Evolutionary conservation across 768 basidiomycete genomes (phyloP).

Genomic region (Tephrocybe sp.): DNA sequence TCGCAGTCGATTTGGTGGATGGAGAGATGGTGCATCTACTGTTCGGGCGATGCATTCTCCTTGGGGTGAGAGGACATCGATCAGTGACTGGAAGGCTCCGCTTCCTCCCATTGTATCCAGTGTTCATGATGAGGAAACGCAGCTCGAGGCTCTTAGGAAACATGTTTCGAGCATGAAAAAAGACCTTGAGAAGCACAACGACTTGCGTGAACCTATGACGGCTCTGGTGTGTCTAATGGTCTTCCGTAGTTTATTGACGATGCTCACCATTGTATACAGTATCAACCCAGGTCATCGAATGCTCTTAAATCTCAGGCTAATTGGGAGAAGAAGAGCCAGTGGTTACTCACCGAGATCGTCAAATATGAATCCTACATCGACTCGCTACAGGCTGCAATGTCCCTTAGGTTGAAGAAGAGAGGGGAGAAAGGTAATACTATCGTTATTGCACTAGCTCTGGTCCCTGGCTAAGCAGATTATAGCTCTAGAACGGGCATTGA

Average conservation of each 20-base stretch:
- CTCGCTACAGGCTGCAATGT: constrained; percentile 80
- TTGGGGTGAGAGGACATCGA: constrained; percentile 68
- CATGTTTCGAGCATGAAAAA: constrained; percentile 73
- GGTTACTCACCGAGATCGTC: constrained; percentile 86
- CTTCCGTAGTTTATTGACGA: neutral
- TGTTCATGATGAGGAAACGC: constrained; percentile 87
- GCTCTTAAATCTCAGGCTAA: constrained; percentile 77
- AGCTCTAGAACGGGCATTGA: constrained; percentile 34
- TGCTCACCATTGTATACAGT: constrained; percentile 44
- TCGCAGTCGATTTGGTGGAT: constrained; percentile 65
- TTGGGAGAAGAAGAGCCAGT: constrained; percentile 91
- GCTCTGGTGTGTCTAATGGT: constrained; percentile 51
- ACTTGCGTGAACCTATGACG: constrained; percentile 79
- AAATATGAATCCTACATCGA: constrained; percentile 97
- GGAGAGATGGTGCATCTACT: constrained; percentile 66
- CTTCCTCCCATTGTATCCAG: constrained; percentile 81
- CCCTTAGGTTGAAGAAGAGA: constrained; percentile 80
- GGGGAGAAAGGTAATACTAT: constrained; percentile 68
- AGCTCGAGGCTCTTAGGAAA: constrained; percentile 84
- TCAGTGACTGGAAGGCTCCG: constrained; percentile 96
- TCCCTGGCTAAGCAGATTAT: neutral
- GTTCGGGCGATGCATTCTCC: constrained; percentile 68
- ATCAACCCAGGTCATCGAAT: constrained; percentile 72
- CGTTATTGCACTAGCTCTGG: neutral
- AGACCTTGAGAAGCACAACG: constrained; percentile 82